A percentile compares a stretch with the other conserved stretches of the same genome.
phyloP scores from a whole-genome alignment of 148 eudicot genomes.

The Pharnaceum exiguum region DNA sequence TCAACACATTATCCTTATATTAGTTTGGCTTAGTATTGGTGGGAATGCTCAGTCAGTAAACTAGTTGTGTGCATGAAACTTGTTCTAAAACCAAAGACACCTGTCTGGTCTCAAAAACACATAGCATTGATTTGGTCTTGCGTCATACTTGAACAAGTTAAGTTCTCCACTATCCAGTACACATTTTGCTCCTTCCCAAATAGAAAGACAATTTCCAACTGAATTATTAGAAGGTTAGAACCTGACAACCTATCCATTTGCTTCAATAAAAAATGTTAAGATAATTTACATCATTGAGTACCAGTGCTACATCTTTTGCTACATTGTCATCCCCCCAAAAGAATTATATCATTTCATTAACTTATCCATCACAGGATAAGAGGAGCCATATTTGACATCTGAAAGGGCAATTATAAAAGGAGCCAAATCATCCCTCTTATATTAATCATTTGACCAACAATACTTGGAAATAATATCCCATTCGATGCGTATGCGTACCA shows the following conservation, averaged over 20 bases:
- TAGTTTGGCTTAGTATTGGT: conserved; percentile 12
- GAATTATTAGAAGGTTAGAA: background rate
- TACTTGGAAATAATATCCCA: background rate
- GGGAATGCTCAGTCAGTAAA: conserved; percentile 11
- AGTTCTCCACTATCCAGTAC: too few relatives aligned
- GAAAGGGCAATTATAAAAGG: conserved; percentile 13
- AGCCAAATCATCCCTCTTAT: background rate
- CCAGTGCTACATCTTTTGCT: too few relatives aligned
- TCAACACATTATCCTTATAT: conserved; percentile 12
- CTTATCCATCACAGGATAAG: conserved; percentile 11
- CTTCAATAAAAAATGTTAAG: too few relatives aligned
- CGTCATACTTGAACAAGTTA: conserved; percentile 17
- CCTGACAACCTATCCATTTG: conserved; percentile 18
- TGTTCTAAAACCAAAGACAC: conserved; percentile 6
- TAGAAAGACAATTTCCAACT: conserved; percentile 5
- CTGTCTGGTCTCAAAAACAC: conserved; percentile 5
- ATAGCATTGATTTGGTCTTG: conserved; percentile 27
- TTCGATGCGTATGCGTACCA: background rate
- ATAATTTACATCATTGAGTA: too few relatives aligned
- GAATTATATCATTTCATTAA: too few relatives aligned
- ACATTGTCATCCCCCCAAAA: too few relatives aligned
- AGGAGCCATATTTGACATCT: conserved; percentile 1
- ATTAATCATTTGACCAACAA: conserved; percentile 8
- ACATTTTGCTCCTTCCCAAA: background rate
- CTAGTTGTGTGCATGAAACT: conserved; percentile 21